phyloP scores from a whole-genome alignment of 108 stramenopile species.

The Cyclotella choctawhatcheeana region DNA sequence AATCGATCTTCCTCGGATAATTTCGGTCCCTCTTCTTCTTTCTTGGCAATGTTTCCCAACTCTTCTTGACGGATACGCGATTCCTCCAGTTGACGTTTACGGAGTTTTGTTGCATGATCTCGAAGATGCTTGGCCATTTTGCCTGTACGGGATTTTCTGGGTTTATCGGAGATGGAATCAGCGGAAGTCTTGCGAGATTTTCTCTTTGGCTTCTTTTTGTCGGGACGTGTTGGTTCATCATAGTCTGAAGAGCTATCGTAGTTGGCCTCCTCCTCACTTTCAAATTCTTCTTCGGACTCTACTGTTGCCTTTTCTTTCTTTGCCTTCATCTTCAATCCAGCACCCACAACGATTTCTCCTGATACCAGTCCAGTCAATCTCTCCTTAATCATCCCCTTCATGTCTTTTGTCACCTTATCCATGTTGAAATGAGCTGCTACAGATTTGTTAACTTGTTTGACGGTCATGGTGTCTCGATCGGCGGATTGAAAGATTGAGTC shows the following conservation, averaged over 20 bases:
- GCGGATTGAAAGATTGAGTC: conserved; percentile 32
- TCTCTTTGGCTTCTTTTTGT: background rate
- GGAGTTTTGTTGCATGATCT: conserved; percentile 52
- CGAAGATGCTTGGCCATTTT: conserved; percentile 54
- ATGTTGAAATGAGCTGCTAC: conserved; percentile 33
- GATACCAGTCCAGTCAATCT: conserved; percentile 31
- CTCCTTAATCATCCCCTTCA: conserved; percentile 36
- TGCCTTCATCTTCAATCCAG: conserved; percentile 3
- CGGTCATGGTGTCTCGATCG: conserved; percentile 43
- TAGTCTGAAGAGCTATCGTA: conserved; percentile 33
- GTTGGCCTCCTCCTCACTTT: conserved; percentile 9
- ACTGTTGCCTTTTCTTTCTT: conserved; percentile 20
- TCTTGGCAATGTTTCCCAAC: conserved; percentile 46
- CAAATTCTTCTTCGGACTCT: background rate
- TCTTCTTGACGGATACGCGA: conserved; percentile 79
- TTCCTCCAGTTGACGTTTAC: conserved; percentile 75
- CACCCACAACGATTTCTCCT: conserved; percentile 8
- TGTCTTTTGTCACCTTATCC: conserved; percentile 25
- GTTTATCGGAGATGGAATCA: conserved; percentile 25
- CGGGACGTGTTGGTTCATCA: conserved; percentile 17
- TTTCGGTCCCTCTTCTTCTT: conserved; percentile 27
- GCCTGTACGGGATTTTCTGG: conserved; percentile 16
- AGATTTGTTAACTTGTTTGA: conserved; percentile 34
- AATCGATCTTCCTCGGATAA: conserved; percentile 68
- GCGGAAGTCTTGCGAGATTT: conserved; percentile 22